Evolutionary conservation across 2,329 filamentous ascomycete genomes (phyloP), one percentile per base, ranked within the genome.

Genomic region (Fusarium nelsonii): DNA sequence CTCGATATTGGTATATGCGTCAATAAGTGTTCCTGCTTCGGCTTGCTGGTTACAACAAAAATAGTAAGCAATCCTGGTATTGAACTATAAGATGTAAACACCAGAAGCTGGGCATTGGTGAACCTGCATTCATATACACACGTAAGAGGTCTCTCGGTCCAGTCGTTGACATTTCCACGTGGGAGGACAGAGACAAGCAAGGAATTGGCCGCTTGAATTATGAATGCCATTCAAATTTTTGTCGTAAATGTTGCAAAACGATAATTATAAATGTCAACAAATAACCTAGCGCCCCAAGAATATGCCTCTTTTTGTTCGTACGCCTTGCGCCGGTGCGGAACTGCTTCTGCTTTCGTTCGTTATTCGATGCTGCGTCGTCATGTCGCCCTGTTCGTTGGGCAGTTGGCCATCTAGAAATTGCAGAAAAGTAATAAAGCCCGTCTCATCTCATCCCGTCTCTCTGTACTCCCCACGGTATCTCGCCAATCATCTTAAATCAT

Each of bases 311-410:
- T 77, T 78, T 74, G 73, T 77, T 74, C 73, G 73, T 79, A 76
- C 78, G 77, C 78, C 78, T 76, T 80, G 79, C 78, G 78, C 78
- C 78, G 74, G 71, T 78, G 73, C 74, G 76, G 74, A 75, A 74
- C 73, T 75, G 70, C 70, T 69, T 74, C 71, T 74, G 68, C 68
- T 75, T 71, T 75, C 64, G 69, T 77, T 78, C 72, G 73, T 77
- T 69, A 71, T 74, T 73, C 68, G 71, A 78, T 77, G 76, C 73
- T 76, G 73, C 74, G 72, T 78, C 71, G 70, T 75, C 68, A 73
- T 74, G 69, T 74, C 63, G 74, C 68, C 70, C 72, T 73, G 48
- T 52, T 72, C 48, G 62, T 74, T 58, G 70, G 65, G 73, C 63
- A 65, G 58, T 64, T 69, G 69, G 65, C 67, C 69, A 71, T 72